phyloP scores from a whole-genome alignment of 352 stramenopile species.

The Peronospora farinosa region DNA sequence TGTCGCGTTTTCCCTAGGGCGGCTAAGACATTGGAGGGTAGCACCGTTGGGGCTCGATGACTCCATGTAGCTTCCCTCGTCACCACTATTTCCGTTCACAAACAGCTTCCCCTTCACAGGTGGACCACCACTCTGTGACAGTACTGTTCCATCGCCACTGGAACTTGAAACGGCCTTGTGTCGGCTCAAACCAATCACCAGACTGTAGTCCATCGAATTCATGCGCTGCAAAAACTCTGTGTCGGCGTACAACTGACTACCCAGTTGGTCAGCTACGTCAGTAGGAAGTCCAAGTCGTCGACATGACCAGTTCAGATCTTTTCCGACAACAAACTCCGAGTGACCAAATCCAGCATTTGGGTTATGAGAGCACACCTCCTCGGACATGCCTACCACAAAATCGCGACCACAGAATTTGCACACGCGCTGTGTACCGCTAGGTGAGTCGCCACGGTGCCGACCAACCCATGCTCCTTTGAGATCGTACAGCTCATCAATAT shows the following conservation, averaged over 20 bases:
- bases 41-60: constrained; percentile 43
- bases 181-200: constrained; percentile 89
- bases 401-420: constrained; percentile 86
- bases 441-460: constrained; percentile 54
- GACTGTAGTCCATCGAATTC: constrained; percentile 96
- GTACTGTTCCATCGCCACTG: constrained; percentile 28
- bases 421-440: constrained; percentile 61
- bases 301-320: constrained; percentile 85
- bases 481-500: constrained; percentile 86
- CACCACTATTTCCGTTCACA: constrained; percentile 26
- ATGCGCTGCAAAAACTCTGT: constrained; percentile 90
- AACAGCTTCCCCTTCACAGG: constrained; percentile 32
- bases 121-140: constrained; percentile 28
- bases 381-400: constrained; percentile 82
- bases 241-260: constrained; percentile 85
- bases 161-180: constrained; percentile 36
- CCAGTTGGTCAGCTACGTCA: constrained; percentile 67
- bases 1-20: constrained; percentile 24
- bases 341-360: constrained; percentile 57
- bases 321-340: constrained; percentile 72
- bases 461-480: constrained; percentile 89
- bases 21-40: constrained; percentile 26
- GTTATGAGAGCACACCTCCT: constrained; percentile 68
- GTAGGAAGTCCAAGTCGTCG: constrained; percentile 61
- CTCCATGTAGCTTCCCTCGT: constrained; percentile 51